phyloP scores from a whole-genome alignment of 192 early-diverging fungal genomes.

The Linnemannia hyalina region DNA sequence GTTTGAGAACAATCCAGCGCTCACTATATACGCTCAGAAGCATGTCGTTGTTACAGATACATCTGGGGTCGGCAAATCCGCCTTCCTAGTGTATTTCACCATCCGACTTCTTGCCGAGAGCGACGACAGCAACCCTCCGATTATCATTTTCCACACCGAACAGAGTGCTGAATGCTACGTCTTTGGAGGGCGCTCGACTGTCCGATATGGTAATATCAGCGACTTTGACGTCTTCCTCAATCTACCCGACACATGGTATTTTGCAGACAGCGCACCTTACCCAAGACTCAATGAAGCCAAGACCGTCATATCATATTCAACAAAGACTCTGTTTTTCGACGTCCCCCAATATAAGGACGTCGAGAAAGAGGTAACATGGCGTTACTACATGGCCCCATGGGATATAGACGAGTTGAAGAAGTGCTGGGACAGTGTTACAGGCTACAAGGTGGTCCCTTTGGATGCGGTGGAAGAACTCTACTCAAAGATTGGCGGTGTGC shows the following conservation, averaged over 20 bases:
- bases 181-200: constrained; percentile 29
- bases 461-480: no score
- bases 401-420: no score
- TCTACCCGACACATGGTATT: background rate
- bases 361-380: no score
- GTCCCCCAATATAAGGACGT: no score
- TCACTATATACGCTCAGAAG: background rate
- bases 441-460: no score
- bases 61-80: constrained; percentile 38
- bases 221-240: constrained; percentile 32
- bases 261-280: constrained; percentile 7
- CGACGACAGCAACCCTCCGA: constrained; percentile 21
- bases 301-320: constrained; percentile 23
- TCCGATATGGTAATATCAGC: constrained; percentile 22
- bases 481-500: no score
- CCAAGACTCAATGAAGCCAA: constrained; percentile 24
- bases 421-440: no score
- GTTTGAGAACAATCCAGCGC: no score
- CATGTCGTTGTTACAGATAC: constrained; percentile 27
- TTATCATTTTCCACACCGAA: constrained; percentile 33
- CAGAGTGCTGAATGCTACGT: constrained; percentile 16
- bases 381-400: no score
- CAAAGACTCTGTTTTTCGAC: no score
- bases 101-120: constrained; percentile 37
- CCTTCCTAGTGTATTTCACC: constrained; percentile 24